A percentile compares a stretch with the other conserved stretches of the same genome.
These are phyloP conservation scores for Suhomyces bribrorum DNA, from an alignment of 1,139 yeast species.

Conservation along the genomic window DNA sequence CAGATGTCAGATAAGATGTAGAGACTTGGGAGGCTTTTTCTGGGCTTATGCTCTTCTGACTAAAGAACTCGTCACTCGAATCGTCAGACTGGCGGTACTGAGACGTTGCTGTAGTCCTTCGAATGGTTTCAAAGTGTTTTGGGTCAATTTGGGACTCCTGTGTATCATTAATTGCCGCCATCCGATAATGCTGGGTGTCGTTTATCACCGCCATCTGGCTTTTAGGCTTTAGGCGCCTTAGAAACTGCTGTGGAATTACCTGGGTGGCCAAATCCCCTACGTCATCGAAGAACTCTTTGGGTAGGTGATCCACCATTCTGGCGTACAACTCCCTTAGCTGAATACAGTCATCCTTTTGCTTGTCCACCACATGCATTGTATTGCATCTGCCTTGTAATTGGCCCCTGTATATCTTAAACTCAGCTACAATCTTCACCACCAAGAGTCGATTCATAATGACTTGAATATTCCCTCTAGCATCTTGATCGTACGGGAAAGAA, in stretches of 20 bases:
- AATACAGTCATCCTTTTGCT: constrained; percentile 1
- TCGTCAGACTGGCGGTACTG: background rate
- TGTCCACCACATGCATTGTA: constrained; percentile 1
- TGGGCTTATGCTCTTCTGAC: background rate
- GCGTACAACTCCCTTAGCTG: constrained; percentile 4
- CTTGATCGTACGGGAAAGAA: background rate
- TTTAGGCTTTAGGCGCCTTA: constrained; percentile 1
- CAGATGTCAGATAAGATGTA: constrained; percentile 3
- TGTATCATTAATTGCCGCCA: constrained; percentile 4
- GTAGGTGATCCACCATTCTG: constrained; percentile 7
- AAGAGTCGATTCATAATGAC: constrained; percentile 8
- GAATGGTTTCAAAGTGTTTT: background rate
- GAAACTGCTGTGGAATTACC: constrained; percentile 6
- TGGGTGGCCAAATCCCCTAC: constrained; percentile 4
- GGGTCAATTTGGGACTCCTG: constrained; percentile 2
- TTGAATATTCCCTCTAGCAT: constrained; percentile 1
- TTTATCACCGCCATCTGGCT: constrained; percentile 4
- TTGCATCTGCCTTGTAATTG: constrained; percentile 10
- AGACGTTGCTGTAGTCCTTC: background rate
- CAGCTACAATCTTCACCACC: constrained; percentile 9
- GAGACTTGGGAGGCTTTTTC: constrained; percentile 2
- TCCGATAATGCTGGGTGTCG: constrained; percentile 8
- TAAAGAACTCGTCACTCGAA: background rate
- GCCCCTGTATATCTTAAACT: constrained; percentile 9
- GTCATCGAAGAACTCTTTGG: constrained; percentile 8